Base-by-base conservation (phyloP, 140 eudicot genomes). In the Anethum foeniculum region DNA sequence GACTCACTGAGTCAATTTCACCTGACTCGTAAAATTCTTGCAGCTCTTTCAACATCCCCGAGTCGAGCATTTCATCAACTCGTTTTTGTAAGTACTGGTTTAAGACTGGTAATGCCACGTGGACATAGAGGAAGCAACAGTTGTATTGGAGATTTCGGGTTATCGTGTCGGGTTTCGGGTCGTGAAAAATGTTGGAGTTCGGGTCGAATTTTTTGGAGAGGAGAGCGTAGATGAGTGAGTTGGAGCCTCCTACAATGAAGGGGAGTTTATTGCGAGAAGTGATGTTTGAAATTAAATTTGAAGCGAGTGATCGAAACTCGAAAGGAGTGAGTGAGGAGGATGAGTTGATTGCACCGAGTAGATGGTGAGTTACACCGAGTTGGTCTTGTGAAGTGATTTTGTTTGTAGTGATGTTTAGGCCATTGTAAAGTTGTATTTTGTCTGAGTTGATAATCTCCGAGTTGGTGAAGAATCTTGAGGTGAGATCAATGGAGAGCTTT, bases 51-150 rank as follows among this genome's bases (percentile, higher is more conserved):
- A 86, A 69, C 99, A 95, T 95, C 5, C 97, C 99, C 77, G 88
- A 68, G 41, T 89, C 93, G 3, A 95, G 64, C 99, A 95, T 92
- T 77, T 92, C 92, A 30, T 95, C 97, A 6, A 95, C 99, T n/a
- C 99, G 91, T 7, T 84, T 86, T 0, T 68, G 72, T 39, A 95
- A 71, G 34, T 93, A 92, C 67, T 79, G 74, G 56, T 90, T 87
- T 68, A 92, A 77, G 36, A 92, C 88, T 7, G 92, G 93, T 21
- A 76, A 27, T 19, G 85, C 54, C 7, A 92, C 97, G 79, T 95
- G 93, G 0, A 95, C 93, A 91, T 92, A 89, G 32, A 95, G 52
- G 64, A 93, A 95, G 47, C 99, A 95, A 18, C 97, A 92, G 18
- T 79, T 83, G 83, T 88, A 95, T n/a, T 89, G 86, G 13, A 89